Evolutionary conservation across 2,329 filamentous ascomycete species (phyloP).

Genomic region (Ilyonectria sp.): DNA sequence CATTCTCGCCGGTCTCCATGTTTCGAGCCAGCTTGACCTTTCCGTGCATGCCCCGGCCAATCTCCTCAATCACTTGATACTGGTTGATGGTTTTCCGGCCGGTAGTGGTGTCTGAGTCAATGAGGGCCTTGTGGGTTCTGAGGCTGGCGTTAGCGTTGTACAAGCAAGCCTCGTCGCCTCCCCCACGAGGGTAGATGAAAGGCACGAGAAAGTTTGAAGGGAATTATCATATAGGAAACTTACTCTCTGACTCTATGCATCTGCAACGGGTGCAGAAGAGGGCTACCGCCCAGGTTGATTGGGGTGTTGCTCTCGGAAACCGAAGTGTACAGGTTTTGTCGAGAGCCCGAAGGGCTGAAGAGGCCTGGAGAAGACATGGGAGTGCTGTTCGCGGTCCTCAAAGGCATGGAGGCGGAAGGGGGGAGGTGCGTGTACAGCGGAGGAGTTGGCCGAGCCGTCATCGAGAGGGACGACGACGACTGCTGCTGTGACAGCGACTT

Average conservation of each 20-base stretch:
- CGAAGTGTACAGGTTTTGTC: conserved; percentile 60
- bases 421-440: conserved; percentile 53
- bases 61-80: conserved; percentile 96
- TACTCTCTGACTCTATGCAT: conserved; percentile 83
- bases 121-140: conserved; percentile 90
- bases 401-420: conserved; percentile 57
- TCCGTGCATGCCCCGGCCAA: conserved; percentile 95
- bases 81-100: conserved; percentile 98
- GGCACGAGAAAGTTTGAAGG: conserved; percentile 20
- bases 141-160: conserved; percentile 35
- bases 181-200: conserved; percentile 29
- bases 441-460: conserved; percentile 43
- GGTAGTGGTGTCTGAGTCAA: conserved; percentile 89
- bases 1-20: conserved; percentile 80
- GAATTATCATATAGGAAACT: conserved; percentile 54
- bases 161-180: conserved; percentile 27
- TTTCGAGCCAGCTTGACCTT: conserved; percentile 97
- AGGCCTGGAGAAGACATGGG: conserved; percentile 74
- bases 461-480: conserved; percentile 48
- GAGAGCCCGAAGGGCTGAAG: conserved; percentile 67
- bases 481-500: conserved; percentile 50
- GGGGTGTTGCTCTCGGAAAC: conserved; percentile 70
- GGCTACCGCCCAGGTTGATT: conserved; percentile 65
- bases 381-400: conserved; percentile 69
- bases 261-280: conserved; percentile 80